Conservation (phyloP, 345 rosid species). For the Murraya koenigii region DNA sequence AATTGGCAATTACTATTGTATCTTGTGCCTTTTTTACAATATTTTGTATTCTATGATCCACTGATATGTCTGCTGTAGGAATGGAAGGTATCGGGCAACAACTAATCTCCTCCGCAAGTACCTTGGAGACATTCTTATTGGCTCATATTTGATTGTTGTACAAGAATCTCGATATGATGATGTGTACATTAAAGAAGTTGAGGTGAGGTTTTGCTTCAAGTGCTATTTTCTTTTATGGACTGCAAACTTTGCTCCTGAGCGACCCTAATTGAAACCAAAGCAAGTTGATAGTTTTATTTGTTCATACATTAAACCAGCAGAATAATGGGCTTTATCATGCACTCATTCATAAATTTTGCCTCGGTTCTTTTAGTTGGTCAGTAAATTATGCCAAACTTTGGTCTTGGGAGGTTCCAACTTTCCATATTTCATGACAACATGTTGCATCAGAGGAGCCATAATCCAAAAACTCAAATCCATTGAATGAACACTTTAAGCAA, state of each 20-base stretch:
- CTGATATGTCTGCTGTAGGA: conserved; percentile 39
- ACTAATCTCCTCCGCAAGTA: conserved; percentile 76
- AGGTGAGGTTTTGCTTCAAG: conserved; percentile 41
- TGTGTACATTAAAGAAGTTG: conserved; percentile 80
- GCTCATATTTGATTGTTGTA: conserved; percentile 59
- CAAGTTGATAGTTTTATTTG: background rate
- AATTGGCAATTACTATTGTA: background rate
- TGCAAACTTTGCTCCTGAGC: background rate
- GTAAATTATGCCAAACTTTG: background rate
- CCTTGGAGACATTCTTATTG: conserved; percentile 85
- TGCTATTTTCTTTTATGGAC: conserved; percentile 4
- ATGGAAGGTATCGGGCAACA: conserved; percentile 54
- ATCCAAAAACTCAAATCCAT: background rate
- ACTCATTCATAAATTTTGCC: background rate
- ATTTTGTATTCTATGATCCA: conserved; percentile 3
- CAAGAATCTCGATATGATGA: conserved; percentile 80
- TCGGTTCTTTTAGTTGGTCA: background rate
- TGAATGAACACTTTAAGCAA: background rate
- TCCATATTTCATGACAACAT: background rate
- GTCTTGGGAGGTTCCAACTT: background rate
- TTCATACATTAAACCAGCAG: background rate
- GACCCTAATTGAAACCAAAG: background rate
- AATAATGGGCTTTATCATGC: background rate
- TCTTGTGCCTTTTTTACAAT: background rate
- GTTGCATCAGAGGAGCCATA: background rate